phyloP scores from a whole-genome alignment of 148 eudicot species.

The Gaultheria prostrata region DNA sequence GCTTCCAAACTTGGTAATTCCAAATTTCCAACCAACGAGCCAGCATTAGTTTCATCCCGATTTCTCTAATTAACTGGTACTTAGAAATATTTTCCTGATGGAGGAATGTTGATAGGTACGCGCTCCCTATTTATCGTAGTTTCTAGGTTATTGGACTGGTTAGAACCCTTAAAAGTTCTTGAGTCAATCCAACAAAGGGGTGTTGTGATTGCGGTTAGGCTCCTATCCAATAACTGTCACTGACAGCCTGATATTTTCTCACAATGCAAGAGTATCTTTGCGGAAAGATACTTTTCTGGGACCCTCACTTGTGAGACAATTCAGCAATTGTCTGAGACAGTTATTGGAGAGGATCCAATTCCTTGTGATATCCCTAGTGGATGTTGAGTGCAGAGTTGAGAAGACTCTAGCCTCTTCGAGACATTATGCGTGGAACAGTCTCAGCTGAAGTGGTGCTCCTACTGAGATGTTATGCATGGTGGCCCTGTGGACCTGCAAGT shows the following conservation, averaged over 20 bases:
- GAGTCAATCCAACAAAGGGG: neutral
- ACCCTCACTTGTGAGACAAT: neutral
- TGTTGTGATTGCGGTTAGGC: neutral
- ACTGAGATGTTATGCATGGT: neutral
- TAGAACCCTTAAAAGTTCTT: neutral
- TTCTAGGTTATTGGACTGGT: neutral
- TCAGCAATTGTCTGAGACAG: neutral
- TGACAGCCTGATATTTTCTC: neutral
- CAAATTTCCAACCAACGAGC: no score
- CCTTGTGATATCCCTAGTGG: neutral
- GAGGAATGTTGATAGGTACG: neutral
- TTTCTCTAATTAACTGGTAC: no score
- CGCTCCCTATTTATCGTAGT: neutral
- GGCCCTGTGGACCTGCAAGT: constrained; percentile 9
- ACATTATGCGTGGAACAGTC: neutral
- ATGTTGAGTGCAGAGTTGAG: neutral
- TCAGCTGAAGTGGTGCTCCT: neutral
- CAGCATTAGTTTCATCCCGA: no score
- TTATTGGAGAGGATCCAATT: neutral
- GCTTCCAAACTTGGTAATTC: no score
- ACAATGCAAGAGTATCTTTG: neutral
- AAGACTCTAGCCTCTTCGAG: neutral
- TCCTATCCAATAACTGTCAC: neutral
- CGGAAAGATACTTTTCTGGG: neutral
- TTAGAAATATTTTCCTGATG: neutral